Base-by-base conservation (phyloP, 176 grass and related monocot genomes). In the Ananas comosus region DNA sequence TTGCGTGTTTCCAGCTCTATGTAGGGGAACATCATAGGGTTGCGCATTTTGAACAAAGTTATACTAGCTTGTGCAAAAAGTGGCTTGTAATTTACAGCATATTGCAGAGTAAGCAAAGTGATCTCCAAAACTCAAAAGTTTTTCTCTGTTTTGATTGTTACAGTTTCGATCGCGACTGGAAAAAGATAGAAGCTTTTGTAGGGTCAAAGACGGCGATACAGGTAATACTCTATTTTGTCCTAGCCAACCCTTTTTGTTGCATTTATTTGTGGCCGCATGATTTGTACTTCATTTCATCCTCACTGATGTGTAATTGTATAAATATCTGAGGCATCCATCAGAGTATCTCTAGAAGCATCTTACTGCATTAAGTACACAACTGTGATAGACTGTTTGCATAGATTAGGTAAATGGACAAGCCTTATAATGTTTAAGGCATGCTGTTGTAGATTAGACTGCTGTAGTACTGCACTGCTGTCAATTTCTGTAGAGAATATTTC, bases 101-200 rank as follows among this genome's bases (percentile, higher is more conserved):
- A 59, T 59, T 59, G 56, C 10, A 21, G n/a, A 59, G 19, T 16
- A 18, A 59, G 6, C 56, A 17, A 21, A 59, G 19, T 18, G n/a
- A 59, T 59, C 56, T 21, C n/a, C 17, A 59, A 2, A 17, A 18
- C 7, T 59, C 17, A 22, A 59, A 59, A 16, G 19, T 59, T 16
- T 59, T 59, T 59, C 4, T 22, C 11, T 49, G 51, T 77, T 82
- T 81, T 74, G 28, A 14, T 56, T 76, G 13, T 48, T 70, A 14
- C 83, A 94, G 91, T 78, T 94, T 94, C 69, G 91, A 88, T 72
- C 91, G 91, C 74, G 91, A 94, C 75, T 94, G 91, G 91, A 94
- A 89, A 75, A 94, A 89, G 23, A 94, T 94, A 11, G 83, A 94
- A 79, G 80, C 86, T 33, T 94, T 84, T 65, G 79, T 94, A 81